Base-by-base conservation (phyloP, 2,329 filamentous ascomycete genomes). In the Fusarium sp. region DNA sequence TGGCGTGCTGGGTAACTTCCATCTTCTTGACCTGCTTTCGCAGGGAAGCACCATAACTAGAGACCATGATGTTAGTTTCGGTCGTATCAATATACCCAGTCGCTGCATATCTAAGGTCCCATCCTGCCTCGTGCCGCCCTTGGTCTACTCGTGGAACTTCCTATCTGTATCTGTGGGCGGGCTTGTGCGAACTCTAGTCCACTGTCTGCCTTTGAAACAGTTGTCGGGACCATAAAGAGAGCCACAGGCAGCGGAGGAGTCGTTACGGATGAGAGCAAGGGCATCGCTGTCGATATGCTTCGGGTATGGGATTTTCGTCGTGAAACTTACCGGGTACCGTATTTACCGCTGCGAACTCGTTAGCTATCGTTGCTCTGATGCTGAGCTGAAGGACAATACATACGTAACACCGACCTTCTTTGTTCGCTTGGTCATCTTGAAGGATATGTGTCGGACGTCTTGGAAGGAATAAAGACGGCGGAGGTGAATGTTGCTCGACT, bases 11-110 rank as follows among this genome's bases (percentile, higher is more conserved):
- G 82, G 94, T 93, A 86, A 98, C 93, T 92, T 98, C 96, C 93
- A 98, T 97, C 93, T 98, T 98, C 94, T 98, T 98, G 84, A 85
- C 83, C 81, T 85, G 95, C 91, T 98, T 98, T 88, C 95, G 94
- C 87, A 98, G 94, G 82, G 96, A 98, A 84, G 96, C 95, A 95
- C 95, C 96, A 87, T 97, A 97, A 91, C 94, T 95, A 79, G 71
- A 73, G 44, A 31, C 33, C 45, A 45, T n/a, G 18, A 38, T 33
- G 69, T 80, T 76, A 81, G 80, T 79, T 75, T 52, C 31, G n/a
- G 33, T 51, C n/a, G 41, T 35, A n/a, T 31, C 45, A 46, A 56
- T 35, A 19, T 66, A 48, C 57, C 66, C 44, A 54, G 45, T 42
- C 44, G 41, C 33, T 48, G 56, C 57, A 44, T 63, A 29, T 54